Conservation (phyloP, 2,329 filamentous ascomycete species). For the Hymenoscyphus occultus region DNA sequence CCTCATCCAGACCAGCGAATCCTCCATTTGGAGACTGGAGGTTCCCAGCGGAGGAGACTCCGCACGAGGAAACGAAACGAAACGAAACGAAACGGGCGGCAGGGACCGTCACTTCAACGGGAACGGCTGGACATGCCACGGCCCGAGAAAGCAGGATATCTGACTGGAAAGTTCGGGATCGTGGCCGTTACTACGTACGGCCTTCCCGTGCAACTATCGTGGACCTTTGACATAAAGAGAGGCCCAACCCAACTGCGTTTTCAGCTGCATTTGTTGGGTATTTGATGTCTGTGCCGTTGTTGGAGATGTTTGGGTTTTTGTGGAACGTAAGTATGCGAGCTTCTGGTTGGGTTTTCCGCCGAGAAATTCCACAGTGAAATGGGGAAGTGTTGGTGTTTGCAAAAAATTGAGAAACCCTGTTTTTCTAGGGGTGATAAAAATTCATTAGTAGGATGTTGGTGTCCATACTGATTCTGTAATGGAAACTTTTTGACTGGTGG, state of each 20-base stretch:
- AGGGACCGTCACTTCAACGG: background rate
- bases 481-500: background rate
- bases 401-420: background rate
- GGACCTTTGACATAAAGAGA: background rate
- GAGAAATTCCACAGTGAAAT: background rate
- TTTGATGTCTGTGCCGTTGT: background rate
- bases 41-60: background rate
- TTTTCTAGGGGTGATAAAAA: background rate
- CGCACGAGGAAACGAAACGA: background rate
- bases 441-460: background rate
- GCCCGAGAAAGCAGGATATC: background rate
- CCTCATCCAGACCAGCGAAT: background rate
- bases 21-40: background rate
- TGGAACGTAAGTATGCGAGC: background rate
- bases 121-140: background rate
- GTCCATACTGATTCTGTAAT: background rate
- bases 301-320: background rate
- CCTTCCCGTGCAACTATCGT: background rate
- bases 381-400: slow-evolving; percentile 1
- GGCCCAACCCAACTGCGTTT: background rate
- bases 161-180: background rate
- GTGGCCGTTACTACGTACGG: background rate
- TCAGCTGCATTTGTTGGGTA: background rate
- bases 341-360: slow-evolving; percentile 1
- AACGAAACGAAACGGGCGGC: background rate